Percentiles rank a stretch among this genome's conserved stretches.
Evolutionary conservation across 805 yeast genomes (phyloP).

Genomic region (Saccharomycopsis olivae): DNA sequence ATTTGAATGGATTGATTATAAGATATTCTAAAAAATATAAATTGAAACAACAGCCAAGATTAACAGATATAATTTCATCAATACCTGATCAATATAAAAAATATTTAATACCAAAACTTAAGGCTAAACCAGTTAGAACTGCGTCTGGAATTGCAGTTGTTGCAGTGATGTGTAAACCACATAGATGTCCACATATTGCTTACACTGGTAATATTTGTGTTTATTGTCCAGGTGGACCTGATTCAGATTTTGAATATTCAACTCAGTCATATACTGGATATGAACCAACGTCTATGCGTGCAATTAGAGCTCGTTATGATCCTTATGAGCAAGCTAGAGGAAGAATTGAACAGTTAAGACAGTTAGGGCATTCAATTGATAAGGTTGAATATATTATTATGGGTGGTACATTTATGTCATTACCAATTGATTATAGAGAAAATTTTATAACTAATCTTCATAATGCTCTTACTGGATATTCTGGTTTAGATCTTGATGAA

Average conservation of each 20-base stretch:
- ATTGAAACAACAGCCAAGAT: constrained; percentile 82
- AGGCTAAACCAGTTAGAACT: constrained; percentile 98
- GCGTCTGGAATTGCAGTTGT: constrained; percentile 99
- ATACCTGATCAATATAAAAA: constrained; percentile 95
- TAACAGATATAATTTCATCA: constrained; percentile 89
- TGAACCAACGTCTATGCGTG: constrained; percentile 98
- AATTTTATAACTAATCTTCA: constrained; percentile 81
- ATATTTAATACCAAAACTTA: constrained; percentile 80
- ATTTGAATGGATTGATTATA: constrained; percentile 81
- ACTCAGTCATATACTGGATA: constrained; percentile 98
- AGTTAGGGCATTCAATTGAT: constrained; percentile 91
- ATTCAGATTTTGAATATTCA: constrained; percentile 93
- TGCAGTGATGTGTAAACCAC: constrained; percentile 99
- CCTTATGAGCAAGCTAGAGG: constrained; percentile 99
- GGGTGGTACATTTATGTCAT: constrained; percentile 99
- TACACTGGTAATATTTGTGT: constrained; percentile 98
- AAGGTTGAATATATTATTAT: constrained; percentile 95
- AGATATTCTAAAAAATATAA: constrained; percentile 83
- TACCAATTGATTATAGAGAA: constrained; percentile 85
- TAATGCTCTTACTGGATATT: constrained; percentile 89
- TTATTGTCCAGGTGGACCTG: constrained; percentile 99
- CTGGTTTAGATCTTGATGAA: constrained; percentile 80
- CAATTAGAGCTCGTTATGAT: constrained; percentile 96
- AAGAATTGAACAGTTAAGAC: constrained; percentile 89
- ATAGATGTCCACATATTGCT: constrained; percentile 97